A percentile compares a stretch with the other conserved stretches of the same genome.
Conservation (phyloP, 1,284 basidiomycete genomes). For the Pterula multifida region DNA sequence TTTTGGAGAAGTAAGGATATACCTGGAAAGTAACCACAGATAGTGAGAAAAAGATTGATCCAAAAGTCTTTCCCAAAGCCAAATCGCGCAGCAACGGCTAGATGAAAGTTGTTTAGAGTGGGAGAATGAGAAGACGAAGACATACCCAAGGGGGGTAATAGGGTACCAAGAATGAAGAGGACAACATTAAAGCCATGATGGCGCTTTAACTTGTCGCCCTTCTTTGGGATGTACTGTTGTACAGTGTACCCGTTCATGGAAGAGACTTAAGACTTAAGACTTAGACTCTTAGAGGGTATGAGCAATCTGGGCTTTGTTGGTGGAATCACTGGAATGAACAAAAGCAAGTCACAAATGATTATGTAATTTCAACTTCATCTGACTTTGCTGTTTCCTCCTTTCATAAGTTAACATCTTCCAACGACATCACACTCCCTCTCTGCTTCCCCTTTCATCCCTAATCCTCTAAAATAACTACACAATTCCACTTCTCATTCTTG, state of each 20-base stretch:
- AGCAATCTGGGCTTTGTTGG: not conserved
- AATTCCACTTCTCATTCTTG: conserved; percentile 3
- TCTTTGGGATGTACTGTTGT: not conserved
- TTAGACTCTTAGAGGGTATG: not conserved
- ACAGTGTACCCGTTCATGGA: not conserved
- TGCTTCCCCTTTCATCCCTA: too few relatives aligned
- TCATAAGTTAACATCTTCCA: too few relatives aligned
- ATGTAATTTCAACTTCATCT: not conserved
- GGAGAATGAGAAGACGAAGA: conserved; percentile 7
- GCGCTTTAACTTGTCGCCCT: not conserved
- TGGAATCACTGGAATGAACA: not conserved
- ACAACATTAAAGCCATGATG: conserved; percentile 48
- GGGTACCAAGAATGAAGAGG: conserved; percentile 73
- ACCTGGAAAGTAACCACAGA: conserved; percentile 89
- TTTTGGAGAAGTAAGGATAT: conserved; percentile 16
- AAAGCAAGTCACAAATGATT: not conserved
- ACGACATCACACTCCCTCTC: too few relatives aligned
- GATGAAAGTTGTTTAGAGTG: conserved; percentile 1
- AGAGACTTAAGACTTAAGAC: not conserved
- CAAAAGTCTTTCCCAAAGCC: conserved; percentile 90
- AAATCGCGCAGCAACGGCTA: conserved; percentile 91
- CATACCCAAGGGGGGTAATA: conserved; percentile 81
- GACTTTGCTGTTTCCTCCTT: too few relatives aligned
- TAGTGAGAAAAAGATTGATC: conserved; percentile 81
- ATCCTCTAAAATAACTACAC: not conserved